These are phyloP conservation scores for Camelina laxa DNA, from an alignment of 345 rosid species.

Conservation along the genomic window DNA sequence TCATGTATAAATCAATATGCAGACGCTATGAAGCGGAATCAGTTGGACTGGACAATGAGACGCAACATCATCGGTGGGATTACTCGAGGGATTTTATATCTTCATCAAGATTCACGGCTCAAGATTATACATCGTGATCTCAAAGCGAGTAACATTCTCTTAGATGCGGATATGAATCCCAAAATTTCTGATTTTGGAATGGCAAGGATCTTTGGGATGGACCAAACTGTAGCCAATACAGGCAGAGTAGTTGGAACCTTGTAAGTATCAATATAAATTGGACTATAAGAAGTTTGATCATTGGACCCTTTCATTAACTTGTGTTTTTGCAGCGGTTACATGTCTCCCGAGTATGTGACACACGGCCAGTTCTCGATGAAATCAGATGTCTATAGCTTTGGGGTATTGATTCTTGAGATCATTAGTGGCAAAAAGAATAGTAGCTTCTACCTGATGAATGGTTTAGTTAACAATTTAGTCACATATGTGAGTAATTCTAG, in stretches of 20 bases:
- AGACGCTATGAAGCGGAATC: conserved; percentile 43
- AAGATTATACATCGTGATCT: conserved; percentile 46
- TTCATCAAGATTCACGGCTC: conserved; percentile 48
- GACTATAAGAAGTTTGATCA: background rate
- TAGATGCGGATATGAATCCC: conserved; percentile 30
- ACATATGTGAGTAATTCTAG: conserved; percentile 30
- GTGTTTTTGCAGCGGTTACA: no score
- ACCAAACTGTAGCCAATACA: conserved; percentile 35
- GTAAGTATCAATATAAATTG: background rate
- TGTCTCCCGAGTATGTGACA: conserved; percentile 33
- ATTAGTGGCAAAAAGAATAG: conserved; percentile 37
- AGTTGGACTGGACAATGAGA: conserved; percentile 34
- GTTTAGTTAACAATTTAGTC: conserved; percentile 34
- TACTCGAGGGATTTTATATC: conserved; percentile 41
- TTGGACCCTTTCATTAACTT: no score
- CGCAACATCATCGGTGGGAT: conserved; percentile 37
- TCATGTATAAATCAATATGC: background rate
- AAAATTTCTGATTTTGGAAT: conserved; percentile 38
- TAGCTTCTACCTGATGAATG: conserved; percentile 27
- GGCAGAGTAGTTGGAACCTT: conserved; percentile 40
- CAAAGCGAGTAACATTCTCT: conserved; percentile 43
- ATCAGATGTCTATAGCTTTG: conserved; percentile 43
- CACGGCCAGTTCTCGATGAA: conserved; percentile 35
- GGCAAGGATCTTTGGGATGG: conserved; percentile 26
- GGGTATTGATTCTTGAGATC: conserved; percentile 40